phyloP scores from a whole-genome alignment of 2,329 filamentous ascomycete genomes.

The Exutisphaerella laricina region DNA sequence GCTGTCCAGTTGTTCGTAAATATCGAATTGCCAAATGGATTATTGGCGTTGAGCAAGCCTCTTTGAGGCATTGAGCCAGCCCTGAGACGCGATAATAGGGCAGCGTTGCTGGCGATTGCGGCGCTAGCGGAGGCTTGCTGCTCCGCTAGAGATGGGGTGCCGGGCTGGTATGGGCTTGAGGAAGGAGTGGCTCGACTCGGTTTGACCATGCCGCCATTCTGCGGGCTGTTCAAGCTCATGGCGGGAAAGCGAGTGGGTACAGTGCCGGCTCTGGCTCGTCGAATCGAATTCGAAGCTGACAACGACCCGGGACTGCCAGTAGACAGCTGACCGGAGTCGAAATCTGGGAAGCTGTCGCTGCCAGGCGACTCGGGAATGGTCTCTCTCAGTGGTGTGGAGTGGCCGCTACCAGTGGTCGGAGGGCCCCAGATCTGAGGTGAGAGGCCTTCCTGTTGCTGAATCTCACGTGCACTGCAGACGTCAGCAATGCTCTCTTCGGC shows the following conservation, averaged over 20 bases:
- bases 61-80: constrained; percentile 93
- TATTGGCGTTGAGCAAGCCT: constrained; percentile 53
- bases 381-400: constrained; percentile 91
- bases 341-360: constrained; percentile 86
- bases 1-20: constrained; percentile 82
- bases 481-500: constrained; percentile 1
- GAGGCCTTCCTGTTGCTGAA: constrained; percentile 92
- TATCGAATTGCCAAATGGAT: constrained; percentile 80
- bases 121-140: constrained; percentile 41
- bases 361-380: constrained; percentile 96
- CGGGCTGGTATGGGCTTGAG: constrained; percentile 72
- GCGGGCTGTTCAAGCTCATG: constrained; percentile 57
- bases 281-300: constrained; percentile 32
- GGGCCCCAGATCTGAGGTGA: constrained; percentile 76
- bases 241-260: constrained; percentile 92
- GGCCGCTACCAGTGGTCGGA: constrained; percentile 89
- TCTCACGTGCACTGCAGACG: constrained; percentile 74
- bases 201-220: constrained; percentile 61
- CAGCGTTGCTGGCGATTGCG: constrained; percentile 55
- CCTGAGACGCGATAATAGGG: constrained; percentile 75
- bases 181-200: constrained; percentile 80
- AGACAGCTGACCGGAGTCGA: constrained; percentile 46
- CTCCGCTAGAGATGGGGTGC: constrained; percentile 41
- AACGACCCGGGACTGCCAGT: constrained; percentile 22
- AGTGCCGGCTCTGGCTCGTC: constrained; percentile 85